Evolutionary conservation across 1,284 basidiomycete genomes (phyloP).

Genomic region (Fomitopsis schrenkii): DNA sequence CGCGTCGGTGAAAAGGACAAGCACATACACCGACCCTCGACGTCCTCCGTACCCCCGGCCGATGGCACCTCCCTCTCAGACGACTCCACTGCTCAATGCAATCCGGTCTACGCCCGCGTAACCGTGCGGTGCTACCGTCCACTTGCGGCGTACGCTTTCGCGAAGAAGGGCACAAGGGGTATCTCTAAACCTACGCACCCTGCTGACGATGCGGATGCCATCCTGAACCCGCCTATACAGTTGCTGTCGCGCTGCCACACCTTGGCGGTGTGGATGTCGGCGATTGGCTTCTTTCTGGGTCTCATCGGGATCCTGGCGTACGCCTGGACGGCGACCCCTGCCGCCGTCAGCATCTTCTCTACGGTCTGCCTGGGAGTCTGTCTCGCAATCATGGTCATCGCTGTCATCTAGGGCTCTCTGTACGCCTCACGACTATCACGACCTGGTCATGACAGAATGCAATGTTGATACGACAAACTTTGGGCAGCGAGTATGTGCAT

Average conservation of each 20-base stretch:
- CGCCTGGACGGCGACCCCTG: constrained; percentile 29
- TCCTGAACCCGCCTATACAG: constrained; percentile 23
- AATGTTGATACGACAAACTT: neutral
- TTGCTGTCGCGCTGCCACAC: constrained; percentile 30
- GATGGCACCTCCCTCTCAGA: neutral
- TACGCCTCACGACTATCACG: neutral
- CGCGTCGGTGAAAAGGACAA: neutral
- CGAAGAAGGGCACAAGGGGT: neutral
- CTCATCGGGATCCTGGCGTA: constrained; percentile 31
- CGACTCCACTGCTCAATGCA: neutral
- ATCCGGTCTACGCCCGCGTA: constrained; percentile 1
- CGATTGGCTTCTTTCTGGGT: constrained; percentile 31
- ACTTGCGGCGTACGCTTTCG: neutral
- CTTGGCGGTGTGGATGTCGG: constrained; percentile 27
- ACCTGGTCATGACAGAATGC: neutral
- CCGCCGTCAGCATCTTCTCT: constrained; percentile 28
- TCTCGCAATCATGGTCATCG: constrained; percentile 15
- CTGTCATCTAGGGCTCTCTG: constrained; percentile 7
- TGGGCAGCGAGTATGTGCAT: neutral
- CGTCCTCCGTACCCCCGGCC: constrained; percentile 6
- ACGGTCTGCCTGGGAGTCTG: constrained; percentile 27
- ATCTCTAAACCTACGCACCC: neutral
- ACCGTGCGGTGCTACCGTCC: constrained; percentile 1
- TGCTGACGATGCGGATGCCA: neutral
- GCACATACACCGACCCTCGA: constrained; percentile 7